A percentile compares a stretch with the other conserved stretches of the same genome.
Evolutionary conservation across 2,329 filamentous ascomycete species (phyloP).

Genomic region (Volutella citrinella): DNA sequence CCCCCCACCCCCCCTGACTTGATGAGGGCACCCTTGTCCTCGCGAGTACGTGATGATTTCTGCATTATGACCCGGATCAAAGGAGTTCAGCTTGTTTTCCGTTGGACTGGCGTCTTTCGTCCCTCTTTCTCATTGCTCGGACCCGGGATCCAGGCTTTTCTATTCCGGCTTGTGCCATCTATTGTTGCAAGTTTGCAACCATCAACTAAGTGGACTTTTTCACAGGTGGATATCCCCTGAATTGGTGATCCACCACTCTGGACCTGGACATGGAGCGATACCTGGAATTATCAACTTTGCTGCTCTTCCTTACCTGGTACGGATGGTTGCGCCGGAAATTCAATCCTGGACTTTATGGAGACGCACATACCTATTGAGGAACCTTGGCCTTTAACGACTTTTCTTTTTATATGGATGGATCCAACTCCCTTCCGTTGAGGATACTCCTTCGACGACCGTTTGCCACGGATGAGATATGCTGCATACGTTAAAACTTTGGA

Average conservation of each 20-base stretch:
- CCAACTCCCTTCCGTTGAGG: no score
- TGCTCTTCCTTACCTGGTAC: no score
- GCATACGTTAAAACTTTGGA: no score
- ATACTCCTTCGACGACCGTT: conserved; percentile 21
- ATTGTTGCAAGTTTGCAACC: conserved; percentile 30
- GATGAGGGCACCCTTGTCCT: conserved; percentile 19
- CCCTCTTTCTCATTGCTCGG: conserved; percentile 24
- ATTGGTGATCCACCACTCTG: conserved; percentile 18
- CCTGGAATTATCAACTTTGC: conserved; percentile 14
- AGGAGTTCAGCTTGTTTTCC: conserved; percentile 24
- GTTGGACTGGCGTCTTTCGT: conserved; percentile 25
- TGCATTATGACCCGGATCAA: conserved; percentile 26
- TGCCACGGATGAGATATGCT: conserved; percentile 24
- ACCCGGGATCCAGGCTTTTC: conserved; percentile 20
- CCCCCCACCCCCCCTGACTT: conserved; percentile 16
- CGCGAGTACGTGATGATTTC: conserved; percentile 29
- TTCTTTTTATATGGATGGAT: no score
- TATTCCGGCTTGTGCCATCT: conserved; percentile 22
- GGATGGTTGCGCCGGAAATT: no score
- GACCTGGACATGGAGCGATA: conserved; percentile 21
- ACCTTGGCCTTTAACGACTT: no score
- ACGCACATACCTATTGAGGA: no score
- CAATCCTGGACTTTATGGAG: no score
- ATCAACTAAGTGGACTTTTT: no score
- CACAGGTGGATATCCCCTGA: no score